phyloP scores from a whole-genome alignment of 441 rosid genomes.

The Pelargonium fulgidum region DNA sequence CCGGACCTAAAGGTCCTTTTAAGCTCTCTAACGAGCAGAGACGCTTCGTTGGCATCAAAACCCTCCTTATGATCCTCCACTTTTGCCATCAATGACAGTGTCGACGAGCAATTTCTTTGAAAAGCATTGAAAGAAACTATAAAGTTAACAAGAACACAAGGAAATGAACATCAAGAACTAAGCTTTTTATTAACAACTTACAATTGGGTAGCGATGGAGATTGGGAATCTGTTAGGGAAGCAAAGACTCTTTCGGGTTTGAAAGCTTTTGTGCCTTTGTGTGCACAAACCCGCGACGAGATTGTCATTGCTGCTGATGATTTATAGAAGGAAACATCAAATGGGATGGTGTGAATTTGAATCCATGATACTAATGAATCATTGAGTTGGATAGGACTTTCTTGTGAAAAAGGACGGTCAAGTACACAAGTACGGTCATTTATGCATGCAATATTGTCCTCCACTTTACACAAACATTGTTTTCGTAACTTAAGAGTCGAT shows the following conservation, averaged over 20 bases:
- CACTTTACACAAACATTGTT: too few relatives aligned
- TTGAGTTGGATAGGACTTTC: too few relatives aligned
- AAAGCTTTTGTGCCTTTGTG: slow-evolving; percentile 3
- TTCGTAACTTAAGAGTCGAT: too few relatives aligned
- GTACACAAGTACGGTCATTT: too few relatives aligned
- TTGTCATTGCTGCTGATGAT: not conserved
- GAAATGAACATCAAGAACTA: not conserved
- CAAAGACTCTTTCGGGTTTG: not conserved
- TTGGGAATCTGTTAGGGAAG: not conserved
- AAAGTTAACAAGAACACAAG: not conserved
- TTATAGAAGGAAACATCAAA: not conserved
- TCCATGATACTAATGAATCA: too few relatives aligned
- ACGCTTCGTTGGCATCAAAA: slow-evolving; percentile 43
- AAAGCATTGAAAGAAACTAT: not conserved
- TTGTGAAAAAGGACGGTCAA: too few relatives aligned
- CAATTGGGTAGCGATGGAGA: not conserved
- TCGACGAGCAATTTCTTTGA: slow-evolving; percentile 24
- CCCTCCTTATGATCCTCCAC: slow-evolving; percentile 22
- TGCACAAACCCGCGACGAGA: not conserved
- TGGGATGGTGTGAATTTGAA: too few relatives aligned
- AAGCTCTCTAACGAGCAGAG: slow-evolving; percentile 37
- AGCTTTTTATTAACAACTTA: not conserved
- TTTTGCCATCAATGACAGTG: slow-evolving; percentile 22
- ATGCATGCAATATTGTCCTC: too few relatives aligned
- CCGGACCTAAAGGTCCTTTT: slow-evolving; percentile 46